Evolutionary conservation across 805 yeast species (phyloP).

Genomic region (Starmerella ratchasimensis): DNA sequence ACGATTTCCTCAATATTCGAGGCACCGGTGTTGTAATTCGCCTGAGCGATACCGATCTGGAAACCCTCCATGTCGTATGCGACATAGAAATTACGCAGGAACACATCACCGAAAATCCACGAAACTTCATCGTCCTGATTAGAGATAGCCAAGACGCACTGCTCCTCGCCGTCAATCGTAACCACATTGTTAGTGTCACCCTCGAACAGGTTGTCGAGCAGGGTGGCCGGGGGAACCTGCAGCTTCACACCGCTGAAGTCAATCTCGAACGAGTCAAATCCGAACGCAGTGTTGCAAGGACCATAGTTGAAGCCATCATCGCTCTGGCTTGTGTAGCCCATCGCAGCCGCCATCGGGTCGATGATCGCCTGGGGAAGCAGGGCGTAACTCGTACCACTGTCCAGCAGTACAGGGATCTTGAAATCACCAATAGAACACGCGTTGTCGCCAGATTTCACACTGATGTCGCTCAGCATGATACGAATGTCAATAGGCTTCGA

Average conservation of each 20-base stretch:
- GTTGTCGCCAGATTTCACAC: conserved; percentile 1
- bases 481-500: conserved; percentile 6
- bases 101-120: conserved; percentile 48
- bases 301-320: conserved; percentile 27
- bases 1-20: conserved; percentile 18
- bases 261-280: conserved; percentile 27
- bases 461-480: conserved; percentile 13
- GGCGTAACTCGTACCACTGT: conserved; percentile 42
- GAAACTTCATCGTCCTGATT: conserved; percentile 21
- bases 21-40: conserved; percentile 22
- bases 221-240: conserved; percentile 29
- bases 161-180: conserved; percentile 9
- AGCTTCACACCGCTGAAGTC: conserved; percentile 42
- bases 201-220: conserved; percentile 6
- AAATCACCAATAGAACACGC: conserved; percentile 7
- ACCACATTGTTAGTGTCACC: conserved; percentile 8
- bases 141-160: conserved; percentile 18
- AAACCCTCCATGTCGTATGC: conserved; percentile 51
- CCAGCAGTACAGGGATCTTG: conserved; percentile 37
- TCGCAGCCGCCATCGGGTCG: conserved; percentile 19
- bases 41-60: conserved; percentile 45
- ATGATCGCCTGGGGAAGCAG: conserved; percentile 32
- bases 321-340: conserved; percentile 29
- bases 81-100: conserved; percentile 49
- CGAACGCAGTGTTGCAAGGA: conserved; percentile 25